Conservation (phyloP, 148 eudicot species). For the Vaccinium macrocarpon region DNA sequence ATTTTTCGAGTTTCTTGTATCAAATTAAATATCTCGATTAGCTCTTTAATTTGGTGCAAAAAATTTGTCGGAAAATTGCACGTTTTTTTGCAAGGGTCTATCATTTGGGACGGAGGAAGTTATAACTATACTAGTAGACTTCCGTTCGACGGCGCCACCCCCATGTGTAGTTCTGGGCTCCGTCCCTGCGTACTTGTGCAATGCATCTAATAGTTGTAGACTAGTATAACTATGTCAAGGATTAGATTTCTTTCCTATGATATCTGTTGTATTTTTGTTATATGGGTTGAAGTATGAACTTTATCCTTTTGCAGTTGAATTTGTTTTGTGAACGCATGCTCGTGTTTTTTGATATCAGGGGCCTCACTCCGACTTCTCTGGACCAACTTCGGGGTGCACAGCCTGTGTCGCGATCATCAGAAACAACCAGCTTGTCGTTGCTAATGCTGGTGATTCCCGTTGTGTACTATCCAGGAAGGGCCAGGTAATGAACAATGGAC, state of each 20-base stretch:
- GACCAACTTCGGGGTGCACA: constrained; percentile 97
- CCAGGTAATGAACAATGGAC: constrained; percentile 47
- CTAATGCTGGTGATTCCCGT: constrained; percentile 99
- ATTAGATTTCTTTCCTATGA: background rate
- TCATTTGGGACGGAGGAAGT: no score
- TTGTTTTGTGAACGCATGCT: background rate
- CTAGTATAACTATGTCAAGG: background rate
- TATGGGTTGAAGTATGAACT: background rate
- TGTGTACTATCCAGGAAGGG: constrained; percentile 95
- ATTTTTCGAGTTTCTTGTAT: no score
- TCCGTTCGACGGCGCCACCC: no score
- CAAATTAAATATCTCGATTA: no score
- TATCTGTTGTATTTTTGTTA: background rate
- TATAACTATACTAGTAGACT: no score
- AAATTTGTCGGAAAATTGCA: no score
- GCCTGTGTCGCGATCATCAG: constrained; percentile 85
- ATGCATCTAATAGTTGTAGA: background rate
- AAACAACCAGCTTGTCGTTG: constrained; percentile 75
- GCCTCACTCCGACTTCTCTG: constrained; percentile 95
- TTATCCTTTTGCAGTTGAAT: background rate
- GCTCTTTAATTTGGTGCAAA: no score
- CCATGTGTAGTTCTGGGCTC: no score
- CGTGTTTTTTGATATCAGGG: constrained; percentile 49
- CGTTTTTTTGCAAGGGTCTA: no score
- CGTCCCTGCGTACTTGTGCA: background rate